Conservation (phyloP, 768 basidiomycete species). For the Mycena latifolia region DNA sequence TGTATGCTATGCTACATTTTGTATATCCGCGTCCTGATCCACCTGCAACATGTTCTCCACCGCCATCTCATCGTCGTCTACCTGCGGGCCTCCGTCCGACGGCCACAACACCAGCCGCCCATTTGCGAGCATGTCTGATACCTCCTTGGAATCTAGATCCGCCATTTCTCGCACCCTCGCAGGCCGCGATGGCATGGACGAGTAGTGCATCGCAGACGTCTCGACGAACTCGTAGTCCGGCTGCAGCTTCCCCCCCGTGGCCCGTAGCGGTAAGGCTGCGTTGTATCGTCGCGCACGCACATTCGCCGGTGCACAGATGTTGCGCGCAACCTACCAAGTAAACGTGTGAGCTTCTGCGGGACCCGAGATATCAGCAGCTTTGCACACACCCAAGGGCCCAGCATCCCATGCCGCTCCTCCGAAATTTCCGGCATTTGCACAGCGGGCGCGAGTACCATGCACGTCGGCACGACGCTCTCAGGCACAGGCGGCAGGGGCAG, state of each 20-base stretch:
- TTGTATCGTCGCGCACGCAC: constrained; percentile 56
- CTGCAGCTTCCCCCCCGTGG: constrained; percentile 34
- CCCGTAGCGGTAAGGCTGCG: constrained; percentile 48
- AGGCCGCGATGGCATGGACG: constrained; percentile 52
- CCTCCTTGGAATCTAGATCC: constrained; percentile 60
- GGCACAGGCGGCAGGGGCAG: constrained; percentile 55
- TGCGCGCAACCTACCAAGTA: constrained; percentile 57
- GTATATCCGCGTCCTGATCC: too few relatives aligned
- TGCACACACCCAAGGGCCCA: constrained; percentile 67
- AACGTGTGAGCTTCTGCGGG: constrained; percentile 38
- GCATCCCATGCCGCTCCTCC: constrained; percentile 59
- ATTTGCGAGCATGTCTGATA: constrained; percentile 59
- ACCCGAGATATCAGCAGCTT: constrained; percentile 6
- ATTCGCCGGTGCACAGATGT: constrained; percentile 53
- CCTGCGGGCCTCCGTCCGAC: constrained; percentile 30
- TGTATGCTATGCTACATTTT: too few relatives aligned
- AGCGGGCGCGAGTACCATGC: constrained; percentile 59
- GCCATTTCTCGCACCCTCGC: constrained; percentile 54
- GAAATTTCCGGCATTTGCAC: constrained; percentile 62
- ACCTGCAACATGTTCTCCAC: constrained; percentile 25
- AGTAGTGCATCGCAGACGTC: constrained; percentile 55
- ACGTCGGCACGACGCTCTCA: constrained; percentile 56
- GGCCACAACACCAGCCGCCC: constrained; percentile 65
- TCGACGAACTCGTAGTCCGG: constrained; percentile 68
- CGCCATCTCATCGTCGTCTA: constrained; percentile 19